Base-by-base conservation (phyloP, 2,329 filamentous ascomycete genomes). In the Nothopassalora personata region DNA sequence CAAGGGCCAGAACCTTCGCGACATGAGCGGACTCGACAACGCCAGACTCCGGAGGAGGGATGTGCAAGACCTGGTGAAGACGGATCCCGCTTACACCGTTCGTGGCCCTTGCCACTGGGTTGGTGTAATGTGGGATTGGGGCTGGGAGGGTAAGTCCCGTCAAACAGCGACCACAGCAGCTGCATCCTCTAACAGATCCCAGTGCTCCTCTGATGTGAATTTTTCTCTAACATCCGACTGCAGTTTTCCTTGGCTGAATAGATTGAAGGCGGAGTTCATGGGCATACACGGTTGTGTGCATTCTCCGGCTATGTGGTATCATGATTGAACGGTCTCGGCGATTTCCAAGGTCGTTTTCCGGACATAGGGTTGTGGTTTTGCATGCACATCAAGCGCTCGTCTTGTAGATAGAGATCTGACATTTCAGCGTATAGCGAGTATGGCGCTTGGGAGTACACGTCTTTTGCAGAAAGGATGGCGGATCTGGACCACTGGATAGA, bases 81-180 rank as follows among this genome's bases (percentile, higher is more conserved):
- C 62, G 43, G 60, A 66, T 54, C 59, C 76, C 56, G 83, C 86
- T 53, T 81, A 83, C 67, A 87, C 85, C 3, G 84, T 89, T n/a
- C 80, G 83, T 62, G 86, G 86, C 3, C 77, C 77, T 49, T 73
- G 87, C 67, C 86, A 89, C 72, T 89, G 86, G 86, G 76, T 87
- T 8, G 83, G 85, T 39, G 85, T 89, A 46, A 89, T 89, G 86
- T 82, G 81, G 62, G 86, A 88, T 65, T 87, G 84, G 84, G 76
- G 79, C n/a, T 89, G 86, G 86, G 86, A 89, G 79, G 81, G 86
- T 87, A 75, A 75, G 80, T 76, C 66, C 50, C 53, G 39, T 46
- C 36, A n/a, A 50, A 48, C 43, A 43, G 45, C 31, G 46, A 48
- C 46, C 31, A 39, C 34, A 13, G 39, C 19, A 34, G 53, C 60